Percentiles rank a stretch among this genome's conserved stretches.
Conservation (phyloP, 176 grass and related monocot species). For the Juncus inflexus region DNA sequence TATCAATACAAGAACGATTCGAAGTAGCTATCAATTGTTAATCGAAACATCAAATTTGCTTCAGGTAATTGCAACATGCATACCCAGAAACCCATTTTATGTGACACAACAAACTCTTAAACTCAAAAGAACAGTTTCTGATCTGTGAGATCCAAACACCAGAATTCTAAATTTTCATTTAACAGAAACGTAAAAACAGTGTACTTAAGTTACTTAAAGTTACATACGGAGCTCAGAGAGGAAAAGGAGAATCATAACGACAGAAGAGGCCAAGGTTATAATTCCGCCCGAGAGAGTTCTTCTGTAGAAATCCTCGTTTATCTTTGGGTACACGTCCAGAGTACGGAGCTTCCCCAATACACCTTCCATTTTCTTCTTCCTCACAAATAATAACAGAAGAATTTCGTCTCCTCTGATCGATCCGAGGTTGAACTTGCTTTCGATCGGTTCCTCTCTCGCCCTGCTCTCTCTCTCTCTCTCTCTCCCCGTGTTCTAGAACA, state of each 20-base stretch:
- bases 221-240: slow-evolving; percentile 75
- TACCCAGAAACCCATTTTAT: no score
- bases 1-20: no score
- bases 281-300: slow-evolving; percentile 82
- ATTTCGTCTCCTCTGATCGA: neutral
- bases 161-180: no score
- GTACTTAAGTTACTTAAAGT: neutral
- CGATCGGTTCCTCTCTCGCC: neutral
- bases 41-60: no score
- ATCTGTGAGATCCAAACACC: no score
- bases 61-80: no score
- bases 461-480: no score
- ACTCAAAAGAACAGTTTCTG: no score
- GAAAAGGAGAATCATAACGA: slow-evolving; percentile 83
- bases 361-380: slow-evolving; percentile 41
- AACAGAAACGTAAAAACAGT: neutral
- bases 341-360: slow-evolving; percentile 60
- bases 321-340: slow-evolving; percentile 83
- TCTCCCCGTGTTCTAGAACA: no score
- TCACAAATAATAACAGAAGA: neutral
- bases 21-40: no score
- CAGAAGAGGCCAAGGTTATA: slow-evolving; percentile 69
- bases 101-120: no score
- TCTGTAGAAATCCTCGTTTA: slow-evolving; percentile 95
- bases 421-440: neutral